These are phyloP conservation scores for Mortierella hygrophila DNA, from an alignment of 192 early-diverging fungal species.

Conservation along the genomic window DNA sequence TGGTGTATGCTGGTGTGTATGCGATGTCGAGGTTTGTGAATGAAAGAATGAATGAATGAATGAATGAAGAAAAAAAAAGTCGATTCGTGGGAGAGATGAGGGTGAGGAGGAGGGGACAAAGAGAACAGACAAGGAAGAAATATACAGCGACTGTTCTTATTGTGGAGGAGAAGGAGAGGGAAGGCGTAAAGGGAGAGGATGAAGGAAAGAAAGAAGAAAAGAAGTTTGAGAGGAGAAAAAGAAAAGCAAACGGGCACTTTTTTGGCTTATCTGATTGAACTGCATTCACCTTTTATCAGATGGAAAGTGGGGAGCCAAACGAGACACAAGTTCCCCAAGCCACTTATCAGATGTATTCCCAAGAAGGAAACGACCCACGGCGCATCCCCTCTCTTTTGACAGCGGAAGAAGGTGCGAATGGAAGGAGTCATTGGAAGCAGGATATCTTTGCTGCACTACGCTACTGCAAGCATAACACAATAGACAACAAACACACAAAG, in stretches of 20 bases:
- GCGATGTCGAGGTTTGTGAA: neutral
- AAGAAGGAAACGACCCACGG: constrained; percentile 3
- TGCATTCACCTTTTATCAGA: neutral
- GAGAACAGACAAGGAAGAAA: neutral
- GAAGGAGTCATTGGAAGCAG: constrained; percentile 1
- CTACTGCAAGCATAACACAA: neutral
- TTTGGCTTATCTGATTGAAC: constrained; percentile 14
- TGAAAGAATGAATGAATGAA: neutral
- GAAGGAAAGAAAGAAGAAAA: neutral
- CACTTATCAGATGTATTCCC: neutral
- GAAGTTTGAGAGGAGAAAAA: neutral
- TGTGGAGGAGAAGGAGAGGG: neutral
- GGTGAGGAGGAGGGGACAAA: neutral
- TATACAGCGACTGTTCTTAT: neutral
- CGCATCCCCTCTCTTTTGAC: neutral
- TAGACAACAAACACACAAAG: too few relatives aligned
- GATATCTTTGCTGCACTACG: neutral
- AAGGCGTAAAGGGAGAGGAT: neutral
- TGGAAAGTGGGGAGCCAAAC: neutral
- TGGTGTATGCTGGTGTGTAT: neutral
- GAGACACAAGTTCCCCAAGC: neutral
- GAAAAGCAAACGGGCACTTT: neutral
- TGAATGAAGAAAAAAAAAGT: too few relatives aligned
- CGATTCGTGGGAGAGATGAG: neutral
- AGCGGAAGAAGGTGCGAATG: neutral